phyloP scores from a whole-genome alignment of 768 basidiomycete genomes.

The Pleurotus sapidus region DNA sequence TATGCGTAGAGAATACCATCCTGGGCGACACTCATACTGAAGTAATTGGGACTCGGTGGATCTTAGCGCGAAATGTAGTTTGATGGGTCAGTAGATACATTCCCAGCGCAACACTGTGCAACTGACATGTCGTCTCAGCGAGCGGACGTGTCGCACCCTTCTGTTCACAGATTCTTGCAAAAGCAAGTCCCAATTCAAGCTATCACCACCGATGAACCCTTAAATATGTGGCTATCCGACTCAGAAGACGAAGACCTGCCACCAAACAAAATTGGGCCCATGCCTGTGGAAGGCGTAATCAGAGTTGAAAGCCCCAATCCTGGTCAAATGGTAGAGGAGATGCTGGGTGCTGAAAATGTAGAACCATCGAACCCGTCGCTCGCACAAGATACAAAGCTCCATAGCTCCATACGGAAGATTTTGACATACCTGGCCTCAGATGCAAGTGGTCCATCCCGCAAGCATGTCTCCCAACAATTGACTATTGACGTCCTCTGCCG shows the following conservation, averaged over 20 bases:
- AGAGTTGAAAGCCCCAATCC: not conserved
- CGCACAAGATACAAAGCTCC: not conserved
- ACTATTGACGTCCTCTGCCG: not conserved
- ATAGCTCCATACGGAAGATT: not conserved
- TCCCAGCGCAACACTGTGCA: not conserved
- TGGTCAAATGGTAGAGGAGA: not conserved
- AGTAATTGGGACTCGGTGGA: conserved; percentile 21
- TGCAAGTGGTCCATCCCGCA: not conserved
- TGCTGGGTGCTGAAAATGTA: not conserved
- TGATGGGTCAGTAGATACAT: conserved; percentile 17
- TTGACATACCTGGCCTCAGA: not conserved
- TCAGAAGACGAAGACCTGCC: too few relatives aligned
- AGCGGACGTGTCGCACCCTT: not conserved
- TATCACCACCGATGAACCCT: not conserved
- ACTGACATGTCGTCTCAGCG: conserved; percentile 5
- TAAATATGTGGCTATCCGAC: too few relatives aligned
- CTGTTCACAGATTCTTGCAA: not conserved
- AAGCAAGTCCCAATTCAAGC: not conserved
- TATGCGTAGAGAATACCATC: conserved; percentile 21
- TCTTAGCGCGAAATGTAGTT: conserved; percentile 18
- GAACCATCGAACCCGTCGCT: not conserved
- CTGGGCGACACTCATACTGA: not conserved
- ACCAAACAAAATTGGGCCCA: too few relatives aligned
- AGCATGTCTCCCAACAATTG: not conserved
- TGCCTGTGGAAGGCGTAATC: too few relatives aligned